Percentiles rank a stretch among this genome's conserved stretches.
Evolutionary conservation across 345 rosid species (phyloP).

Genomic region (Noccaea caerulescens): DNA sequence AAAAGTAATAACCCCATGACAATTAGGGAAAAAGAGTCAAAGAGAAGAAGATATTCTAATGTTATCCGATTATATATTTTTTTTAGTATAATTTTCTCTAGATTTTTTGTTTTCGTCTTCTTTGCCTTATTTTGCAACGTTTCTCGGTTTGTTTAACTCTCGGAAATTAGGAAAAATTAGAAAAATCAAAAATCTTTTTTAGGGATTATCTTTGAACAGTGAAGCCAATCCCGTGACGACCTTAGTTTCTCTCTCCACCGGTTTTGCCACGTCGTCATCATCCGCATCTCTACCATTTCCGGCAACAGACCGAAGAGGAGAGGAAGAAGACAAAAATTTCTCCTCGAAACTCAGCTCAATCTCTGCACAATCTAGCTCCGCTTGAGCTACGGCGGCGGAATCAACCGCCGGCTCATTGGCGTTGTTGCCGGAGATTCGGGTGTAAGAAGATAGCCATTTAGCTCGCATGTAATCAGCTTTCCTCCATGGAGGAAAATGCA

Average conservation of each 20-base stretch:
- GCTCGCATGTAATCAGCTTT: constrained; percentile 82
- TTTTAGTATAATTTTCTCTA: background rate
- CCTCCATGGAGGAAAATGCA: constrained; percentile 94
- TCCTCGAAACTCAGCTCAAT: constrained; percentile 66
- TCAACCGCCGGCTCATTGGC: constrained; percentile 17
- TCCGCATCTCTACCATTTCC: background rate
- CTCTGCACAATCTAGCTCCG: constrained; percentile 43
- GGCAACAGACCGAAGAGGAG: constrained; percentile 2
- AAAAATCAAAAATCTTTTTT: constrained; percentile 49
- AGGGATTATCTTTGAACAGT: constrained; percentile 68
- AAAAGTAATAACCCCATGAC: background rate
- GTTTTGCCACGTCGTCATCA: constrained; percentile 35
- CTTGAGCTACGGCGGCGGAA: constrained; percentile 20
- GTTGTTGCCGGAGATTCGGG: constrained; percentile 41
- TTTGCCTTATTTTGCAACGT: background rate
- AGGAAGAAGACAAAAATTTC: constrained; percentile 24
- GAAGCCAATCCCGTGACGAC: constrained; percentile 84
- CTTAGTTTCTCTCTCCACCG: constrained; percentile 52
- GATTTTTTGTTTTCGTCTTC: background rate
- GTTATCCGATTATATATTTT: constrained; percentile 3
- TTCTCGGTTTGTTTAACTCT: background rate
- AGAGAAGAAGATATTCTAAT: background rate
- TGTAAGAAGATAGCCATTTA: constrained; percentile 77
- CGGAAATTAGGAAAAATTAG: constrained; percentile 24
- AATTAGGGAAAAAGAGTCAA: background rate